phyloP scores from a whole-genome alignment of 768 basidiomycete genomes.

The Fomitopsis pulvina region DNA sequence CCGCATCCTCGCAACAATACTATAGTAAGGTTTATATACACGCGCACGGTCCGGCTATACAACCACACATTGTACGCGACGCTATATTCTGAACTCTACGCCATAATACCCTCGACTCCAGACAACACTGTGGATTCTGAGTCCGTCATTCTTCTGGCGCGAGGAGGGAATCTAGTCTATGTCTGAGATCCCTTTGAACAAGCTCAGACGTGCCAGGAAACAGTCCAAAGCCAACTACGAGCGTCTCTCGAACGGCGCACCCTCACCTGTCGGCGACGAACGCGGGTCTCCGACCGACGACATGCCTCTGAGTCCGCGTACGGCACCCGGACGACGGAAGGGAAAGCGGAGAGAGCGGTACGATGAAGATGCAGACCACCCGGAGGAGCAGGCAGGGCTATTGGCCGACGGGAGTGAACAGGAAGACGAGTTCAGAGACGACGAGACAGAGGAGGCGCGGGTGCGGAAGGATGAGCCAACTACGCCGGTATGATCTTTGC shows the following conservation, averaged over 20 bases:
- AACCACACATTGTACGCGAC: no score
- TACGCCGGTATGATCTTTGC: constrained; percentile 18
- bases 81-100: no score
- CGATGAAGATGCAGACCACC: constrained; percentile 55
- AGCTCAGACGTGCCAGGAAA: constrained; percentile 44
- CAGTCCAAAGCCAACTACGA: constrained; percentile 38
- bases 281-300: constrained; percentile 12
- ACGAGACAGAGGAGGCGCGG: constrained; percentile 27
- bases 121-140: neutral
- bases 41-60: no score
- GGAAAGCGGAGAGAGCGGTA: constrained; percentile 48
- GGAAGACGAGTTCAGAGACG: constrained; percentile 29
- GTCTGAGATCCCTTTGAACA: constrained; percentile 70
- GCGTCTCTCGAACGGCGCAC: constrained; percentile 30
- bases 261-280: constrained; percentile 20
- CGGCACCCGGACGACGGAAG: constrained; percentile 30
- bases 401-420: constrained; percentile 31
- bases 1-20: no score
- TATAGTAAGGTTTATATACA: no score
- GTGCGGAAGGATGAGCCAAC: constrained; percentile 10
- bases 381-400: constrained; percentile 54
- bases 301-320: constrained; percentile 26
- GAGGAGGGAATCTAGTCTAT: constrained; percentile 33
- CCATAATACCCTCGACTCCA: neutral
- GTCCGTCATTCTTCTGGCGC: neutral